Evolutionary conservation across 1,139 yeast species (phyloP), one percentile per base, ranked within the genome.

Genomic region (Suhomyces anneliseae): DNA sequence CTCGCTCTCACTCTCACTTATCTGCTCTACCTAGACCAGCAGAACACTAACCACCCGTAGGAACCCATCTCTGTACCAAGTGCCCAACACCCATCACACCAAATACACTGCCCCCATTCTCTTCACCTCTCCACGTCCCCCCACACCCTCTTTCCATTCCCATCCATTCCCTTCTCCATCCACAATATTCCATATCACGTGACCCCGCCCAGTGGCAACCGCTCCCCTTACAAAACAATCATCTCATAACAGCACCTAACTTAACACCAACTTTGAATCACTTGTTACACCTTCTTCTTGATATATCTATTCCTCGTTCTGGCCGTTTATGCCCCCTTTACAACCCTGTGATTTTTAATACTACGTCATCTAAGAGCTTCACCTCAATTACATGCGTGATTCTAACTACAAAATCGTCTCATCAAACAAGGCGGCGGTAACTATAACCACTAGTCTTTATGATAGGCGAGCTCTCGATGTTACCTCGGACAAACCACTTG

Each of bases 381-480:
- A 14, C 33, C 19, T 26, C 35, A 33, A 12, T 15, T 34, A 36
- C 39, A 90, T 93, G 99, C 85, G 98, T 70, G 96, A 90, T 62
- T 83, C 96, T 44, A 90, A 90, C 69, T 88, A 86, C 68, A 82
- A 88, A 62, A 85, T 92, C 29, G 81, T 90, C 47, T 70, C 85
- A 44, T 78, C 83, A 52, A 93, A 93, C 70, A 79, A 87, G 64
- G 97, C 99, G 6, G 90, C 97, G 15, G 89, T 92, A 38, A 85
- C 93, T 34, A 90, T 93, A 51, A 87, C 97, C 9, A 82, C 96
- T 29, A 83, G 92, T 34, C 80, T 92, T 36, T 93, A 93, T 62
- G 98, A 93, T 67, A 72, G 98, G 53, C 72, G 98, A 45, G 98
- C 98, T 0, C 75, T 93, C 49, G 99, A 93, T 64, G 89, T 92